Evolutionary conservation across 495 filamentous ascomycete species (phyloP), one percentile per base, ranked within the genome.

Genomic region (Aspergillus sparsus): DNA sequence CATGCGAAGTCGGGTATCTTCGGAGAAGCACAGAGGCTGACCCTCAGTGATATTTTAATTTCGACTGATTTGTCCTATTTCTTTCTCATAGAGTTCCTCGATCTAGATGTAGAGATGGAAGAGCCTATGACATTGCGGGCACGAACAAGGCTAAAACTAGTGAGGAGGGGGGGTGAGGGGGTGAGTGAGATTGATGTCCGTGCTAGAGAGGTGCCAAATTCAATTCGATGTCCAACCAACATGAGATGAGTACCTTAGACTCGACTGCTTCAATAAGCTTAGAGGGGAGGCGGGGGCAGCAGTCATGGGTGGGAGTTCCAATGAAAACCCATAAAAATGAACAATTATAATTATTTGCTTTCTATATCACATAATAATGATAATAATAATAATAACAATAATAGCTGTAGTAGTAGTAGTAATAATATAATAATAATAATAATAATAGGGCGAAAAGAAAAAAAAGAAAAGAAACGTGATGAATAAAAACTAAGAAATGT

Each of bases 1-100:
- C 52, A 56, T 54, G 62, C 56, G 37, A 34, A 49, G 45, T 61
- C 63, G 55, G 63, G 51, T 56, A 57, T 59, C 54, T 57, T 58
- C 63, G 58, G 58, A 56, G 37, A 32, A 21, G 53, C n/a, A 49
- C n/a, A 21, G 44, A 51, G 52, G 63, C 59, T 59, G 51, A 61
- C 55, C 39, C 21, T 56, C 55, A 53, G 27, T 62, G 33, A 49
- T 27, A 52, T 49, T 55, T 46, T 39, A 49, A 49, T 55, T 39
- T 39, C 57, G 37, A 56, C 51, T 55, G 53, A 47, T 52, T 49
- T 50, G 56, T 53, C 36, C 21, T 53, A 57, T 21, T 49, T 36
- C 50, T 36, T 47, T 58, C 45, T 35, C 46, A 45, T 27, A 34
- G 37, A 49, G 51, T 15, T 35, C 46, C 54, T 55, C 45, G 53